Evolutionary conservation across 176 grass and related monocot genomes (phyloP), one percentile per base, ranked within the genome.

Genomic region (Carex kokanica): DNA sequence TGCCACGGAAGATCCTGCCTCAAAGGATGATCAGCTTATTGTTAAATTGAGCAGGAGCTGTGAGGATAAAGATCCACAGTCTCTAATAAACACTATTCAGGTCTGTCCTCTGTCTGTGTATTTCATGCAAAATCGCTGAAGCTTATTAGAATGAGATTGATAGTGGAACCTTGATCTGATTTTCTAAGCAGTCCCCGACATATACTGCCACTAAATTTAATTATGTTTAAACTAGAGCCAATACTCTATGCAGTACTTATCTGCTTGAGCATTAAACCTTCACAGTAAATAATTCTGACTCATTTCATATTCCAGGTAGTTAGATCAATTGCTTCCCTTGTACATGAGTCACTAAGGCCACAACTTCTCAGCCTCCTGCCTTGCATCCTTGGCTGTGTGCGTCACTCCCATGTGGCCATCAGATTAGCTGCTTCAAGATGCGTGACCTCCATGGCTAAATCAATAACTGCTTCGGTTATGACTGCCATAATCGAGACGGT

Each of bases 1-100:
- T 32, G 77, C 82, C 78, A 21, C 49, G 0, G 86, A 86, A 65
- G 87, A 85, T 90, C 65, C 55, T n/a, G 23, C 78, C 82, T 87
- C 57, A 27, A 93, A 87, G 63, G 68, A 95, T 60, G 84, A 91
- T 60, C 83, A 81, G 74, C 81, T 78, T 61, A 87, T 98, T 29
- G 24, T 86, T 55, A 86, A 95, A 77, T 82, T 99, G 52, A 86
- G 89, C 55, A 90, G 77, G 83, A 86, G 78, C 36, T 95, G 77
- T 78, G 88, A 95, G 88, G 93, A 95, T 63, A 99, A 86, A 80
- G 93, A 99, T 66, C 96, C 96, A 84, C 96, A 99, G 78, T 81
- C 86, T 34, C 81, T 99, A 62, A 99, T 99, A 89, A 99, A 95
- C 64, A 99, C 95, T 66, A 99, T 99, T 80, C 96, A 99, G 92